Evolutionary conservation across 1,284 basidiomycete genomes (phyloP).

Genomic region (Calocybe gambosa): DNA sequence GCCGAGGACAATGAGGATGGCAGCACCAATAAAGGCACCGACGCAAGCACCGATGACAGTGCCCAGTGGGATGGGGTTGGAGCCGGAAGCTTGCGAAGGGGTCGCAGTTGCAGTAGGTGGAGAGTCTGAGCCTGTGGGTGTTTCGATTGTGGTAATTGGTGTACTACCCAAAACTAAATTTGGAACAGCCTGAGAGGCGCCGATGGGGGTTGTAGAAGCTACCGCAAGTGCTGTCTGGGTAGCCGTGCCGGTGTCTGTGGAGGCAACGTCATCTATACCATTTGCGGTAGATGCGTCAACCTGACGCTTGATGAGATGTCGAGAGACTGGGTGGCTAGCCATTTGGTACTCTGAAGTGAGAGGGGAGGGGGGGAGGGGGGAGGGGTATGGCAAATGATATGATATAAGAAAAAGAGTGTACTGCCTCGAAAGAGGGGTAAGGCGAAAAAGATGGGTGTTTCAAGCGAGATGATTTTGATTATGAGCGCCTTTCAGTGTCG

Average conservation of each 20-base stretch:
- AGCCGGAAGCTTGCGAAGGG: slow-evolving; percentile 18
- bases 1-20: slow-evolving; percentile 38
- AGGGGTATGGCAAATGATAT: slow-evolving; percentile 13
- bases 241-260: slow-evolving; percentile 21
- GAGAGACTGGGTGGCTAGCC: slow-evolving; percentile 19
- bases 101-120: slow-evolving; percentile 15
- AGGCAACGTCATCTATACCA: slow-evolving; percentile 36
- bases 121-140: slow-evolving; percentile 6
- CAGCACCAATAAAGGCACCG: slow-evolving; percentile 41
- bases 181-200: slow-evolving; percentile 12
- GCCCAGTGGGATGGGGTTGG: slow-evolving; percentile 35
- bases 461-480: slow-evolving; percentile 1
- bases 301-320: slow-evolving; percentile 20
- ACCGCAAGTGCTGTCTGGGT: slow-evolving; percentile 19
- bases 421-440: slow-evolving; percentile 13
- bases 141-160: slow-evolving; percentile 12
- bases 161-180: slow-evolving; percentile 16
- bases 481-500: slow-evolving; percentile 2
- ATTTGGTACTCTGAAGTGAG: slow-evolving; percentile 14
- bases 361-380: slow-evolving; percentile 12
- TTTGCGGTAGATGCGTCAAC: slow-evolving; percentile 42
- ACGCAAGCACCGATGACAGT: slow-evolving; percentile 49
- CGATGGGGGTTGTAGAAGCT: slow-evolving; percentile 17
- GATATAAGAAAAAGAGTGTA: slow-evolving; percentile 17
- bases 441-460: slow-evolving; percentile 10